Evolutionary conservation across 2,329 filamentous ascomycete species (phyloP), one percentile per base, ranked within the genome.

Genomic region (Epichloe festucae): DNA sequence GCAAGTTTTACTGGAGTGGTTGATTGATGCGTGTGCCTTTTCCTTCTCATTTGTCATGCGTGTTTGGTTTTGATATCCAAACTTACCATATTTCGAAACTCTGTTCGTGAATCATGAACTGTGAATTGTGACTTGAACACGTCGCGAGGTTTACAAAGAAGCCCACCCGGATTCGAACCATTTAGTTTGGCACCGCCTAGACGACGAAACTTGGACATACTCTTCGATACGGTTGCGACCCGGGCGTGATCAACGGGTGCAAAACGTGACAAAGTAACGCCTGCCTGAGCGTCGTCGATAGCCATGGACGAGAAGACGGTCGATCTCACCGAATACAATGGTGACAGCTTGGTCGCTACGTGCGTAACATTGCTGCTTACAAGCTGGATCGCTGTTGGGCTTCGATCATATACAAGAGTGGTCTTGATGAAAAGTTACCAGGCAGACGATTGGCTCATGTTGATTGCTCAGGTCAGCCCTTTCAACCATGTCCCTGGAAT

Each of bases 381-480:
- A 17, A 72, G 65, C 46, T 73, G 69, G 66, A 50, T 73, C 12
- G 68, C 72, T 31, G 67, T 75, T 39, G 59, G 62, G 14, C 59
- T 75, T 43, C 65, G 73, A 51, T 66, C 61, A n/a, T 74, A 73
- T 59, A 73, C 72, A 12, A 65, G 72, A 52, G 62, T 62, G 5
- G 61, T 68, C 21, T 58, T 75, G 55, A 74, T 70, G 54, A 72
- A 70, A 39, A 63, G 64, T 49, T 73, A 76, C 51, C 67, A 73
- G 57, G 54, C 63, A n/a, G 75, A 78, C 60, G 75, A 78, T 63
- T 77, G 74, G 73, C 63, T 77, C 55, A 77, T 78, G 73, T 55
- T 77, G 43, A 57, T 70, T 52, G 68, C 70, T 34, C 73, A 74
- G 65, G 73, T 76, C 62, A 7, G 51, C 49, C 14, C 17, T 31